Evolutionary conservation across 768 basidiomycete genomes (phyloP).

Genomic region (Omphalotus guepiniiformis): DNA sequence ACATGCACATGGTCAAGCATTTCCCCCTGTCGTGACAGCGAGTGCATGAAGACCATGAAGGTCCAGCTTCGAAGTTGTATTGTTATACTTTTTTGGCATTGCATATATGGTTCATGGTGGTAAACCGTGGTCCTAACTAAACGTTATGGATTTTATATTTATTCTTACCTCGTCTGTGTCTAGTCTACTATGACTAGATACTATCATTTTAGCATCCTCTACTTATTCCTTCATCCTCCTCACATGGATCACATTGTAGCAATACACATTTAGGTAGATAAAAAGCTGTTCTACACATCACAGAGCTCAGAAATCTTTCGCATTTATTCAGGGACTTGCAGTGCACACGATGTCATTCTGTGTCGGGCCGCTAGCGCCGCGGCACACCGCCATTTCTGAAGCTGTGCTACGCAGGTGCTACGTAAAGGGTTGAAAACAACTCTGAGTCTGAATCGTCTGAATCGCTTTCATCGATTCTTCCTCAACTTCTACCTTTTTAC

Average conservation of each 20-base stretch:
- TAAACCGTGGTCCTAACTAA: neutral
- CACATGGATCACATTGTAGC: neutral
- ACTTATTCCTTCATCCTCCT: neutral
- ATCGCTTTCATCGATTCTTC: too few species aligned
- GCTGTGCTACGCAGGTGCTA: neutral
- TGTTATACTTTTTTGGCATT: neutral
- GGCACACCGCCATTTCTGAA: neutral
- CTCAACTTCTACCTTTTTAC: neutral
- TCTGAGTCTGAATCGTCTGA: too few species aligned
- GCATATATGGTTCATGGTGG: neutral
- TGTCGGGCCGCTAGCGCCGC: neutral
- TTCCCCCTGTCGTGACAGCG: slow-evolving; percentile 32
- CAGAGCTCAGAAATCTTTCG: neutral
- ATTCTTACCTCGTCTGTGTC: neutral
- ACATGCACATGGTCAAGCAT: slow-evolving; percentile 8
- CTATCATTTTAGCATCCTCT: neutral
- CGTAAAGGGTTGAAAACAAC: neutral
- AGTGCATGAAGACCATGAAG: slow-evolving; percentile 20
- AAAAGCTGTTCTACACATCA: neutral
- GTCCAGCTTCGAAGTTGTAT: neutral
- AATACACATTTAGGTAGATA: neutral
- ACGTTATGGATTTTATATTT: neutral
- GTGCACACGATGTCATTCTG: neutral
- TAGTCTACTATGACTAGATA: neutral
- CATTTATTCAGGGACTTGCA: neutral